Percentiles rank a stretch among this genome's conserved stretches.
phyloP scores from a whole-genome alignment of 2,329 filamentous ascomycete genomes.

The Endothia cerciana region DNA sequence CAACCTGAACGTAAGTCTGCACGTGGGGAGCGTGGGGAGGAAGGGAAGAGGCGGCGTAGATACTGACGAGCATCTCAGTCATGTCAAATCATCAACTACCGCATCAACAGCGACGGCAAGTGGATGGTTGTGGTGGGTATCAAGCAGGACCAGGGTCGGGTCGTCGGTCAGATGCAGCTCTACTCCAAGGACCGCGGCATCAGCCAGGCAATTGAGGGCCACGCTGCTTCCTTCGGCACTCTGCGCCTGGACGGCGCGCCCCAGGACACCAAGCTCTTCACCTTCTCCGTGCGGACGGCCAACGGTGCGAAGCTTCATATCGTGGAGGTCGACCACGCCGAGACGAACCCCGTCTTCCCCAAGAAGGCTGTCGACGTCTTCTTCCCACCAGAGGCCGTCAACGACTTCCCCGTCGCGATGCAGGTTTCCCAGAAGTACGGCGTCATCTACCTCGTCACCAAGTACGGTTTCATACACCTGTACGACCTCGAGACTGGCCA shows the following conservation, averaged over 20 bases:
- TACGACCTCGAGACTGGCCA: constrained; percentile 96
- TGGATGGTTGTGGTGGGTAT: constrained; percentile 99
- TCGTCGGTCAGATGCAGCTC: constrained; percentile 95
- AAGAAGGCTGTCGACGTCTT: constrained; percentile 99
- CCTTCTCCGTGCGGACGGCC: constrained; percentile 89
- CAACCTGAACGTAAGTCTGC: constrained; percentile 74
- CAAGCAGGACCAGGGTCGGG: constrained; percentile 87
- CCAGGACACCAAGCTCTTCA: constrained; percentile 92
- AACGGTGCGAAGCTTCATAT: constrained; percentile 92
- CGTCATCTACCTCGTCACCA: constrained; percentile 95
- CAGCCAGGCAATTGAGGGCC: constrained; percentile 96
- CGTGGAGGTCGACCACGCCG: constrained; percentile 93
- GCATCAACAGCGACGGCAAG: constrained; percentile 91
- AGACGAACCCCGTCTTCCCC: constrained; percentile 83
- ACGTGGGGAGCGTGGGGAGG: too few relatives aligned
- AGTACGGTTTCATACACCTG: constrained; percentile 98
- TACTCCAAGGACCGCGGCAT: constrained; percentile 96
- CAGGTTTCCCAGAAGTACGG: constrained; percentile 97
- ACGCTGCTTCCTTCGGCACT: constrained; percentile 92
- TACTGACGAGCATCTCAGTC: constrained; percentile 57
- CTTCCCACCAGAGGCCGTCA: constrained; percentile 93
- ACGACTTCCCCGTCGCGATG: constrained; percentile 97
- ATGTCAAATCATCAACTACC: constrained; percentile 99
- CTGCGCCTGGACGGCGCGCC: constrained; percentile 86
- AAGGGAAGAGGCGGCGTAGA: neutral